Evolutionary conservation across 305 asterid species (phyloP).

Genomic region (Petunia hybrid): DNA sequence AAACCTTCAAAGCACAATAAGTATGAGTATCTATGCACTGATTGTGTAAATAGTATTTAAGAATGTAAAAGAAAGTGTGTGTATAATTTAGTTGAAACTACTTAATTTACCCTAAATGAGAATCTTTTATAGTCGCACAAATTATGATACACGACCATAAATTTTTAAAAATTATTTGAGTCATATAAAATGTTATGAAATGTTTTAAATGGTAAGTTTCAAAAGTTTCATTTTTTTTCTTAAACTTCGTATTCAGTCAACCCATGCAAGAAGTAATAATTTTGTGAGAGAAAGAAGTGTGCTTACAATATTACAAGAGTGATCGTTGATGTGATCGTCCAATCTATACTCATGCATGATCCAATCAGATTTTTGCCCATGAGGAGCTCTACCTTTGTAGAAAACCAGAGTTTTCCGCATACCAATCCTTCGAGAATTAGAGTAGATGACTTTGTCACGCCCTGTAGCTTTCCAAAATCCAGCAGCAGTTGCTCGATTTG

Average conservation of each 20-base stretch:
- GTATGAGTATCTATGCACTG: background rate
- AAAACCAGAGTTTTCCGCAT: conserved; percentile 82
- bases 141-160: too few relatives aligned
- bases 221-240: background rate
- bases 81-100: too few relatives aligned
- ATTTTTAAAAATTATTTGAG: too few relatives aligned
- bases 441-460: conserved; percentile 67
- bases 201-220: too few relatives aligned
- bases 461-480: conserved; percentile 90
- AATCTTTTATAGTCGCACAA: too few relatives aligned
- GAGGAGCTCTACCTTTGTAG: conserved; percentile 82
- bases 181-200: too few relatives aligned
- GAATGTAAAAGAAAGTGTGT: too few relatives aligned
- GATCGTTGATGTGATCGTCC: conserved; percentile 36
- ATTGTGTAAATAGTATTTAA: too few relatives aligned
- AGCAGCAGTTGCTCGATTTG: conserved; percentile 69
- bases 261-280: background rate
- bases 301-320: conserved; percentile 37
- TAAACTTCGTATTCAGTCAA: background rate
- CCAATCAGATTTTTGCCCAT: conserved; percentile 77
- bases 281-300: background rate
- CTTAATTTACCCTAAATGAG: too few relatives aligned
- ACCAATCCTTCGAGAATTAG: conserved; percentile 58
- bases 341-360: conserved; percentile 79
- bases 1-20: conserved; percentile 33